These are phyloP conservation scores for Apiosordaria backusii DNA, from an alignment of 495 filamentous ascomycete genomes.

Conservation along the genomic window DNA sequence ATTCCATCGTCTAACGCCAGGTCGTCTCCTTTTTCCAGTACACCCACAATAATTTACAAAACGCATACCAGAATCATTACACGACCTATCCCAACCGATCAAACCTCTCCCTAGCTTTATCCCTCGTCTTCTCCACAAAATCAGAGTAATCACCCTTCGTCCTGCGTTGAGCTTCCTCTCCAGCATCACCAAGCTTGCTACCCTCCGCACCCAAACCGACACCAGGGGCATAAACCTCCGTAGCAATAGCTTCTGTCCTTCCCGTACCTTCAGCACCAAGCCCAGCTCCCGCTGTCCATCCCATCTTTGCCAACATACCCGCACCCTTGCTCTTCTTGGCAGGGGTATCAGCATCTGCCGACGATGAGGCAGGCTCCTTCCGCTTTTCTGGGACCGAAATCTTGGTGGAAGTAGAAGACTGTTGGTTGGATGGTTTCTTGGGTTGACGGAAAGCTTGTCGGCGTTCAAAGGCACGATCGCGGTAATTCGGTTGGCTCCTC, in stretches of 20 bases:
- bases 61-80: neutral
- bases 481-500: conserved; percentile 54
- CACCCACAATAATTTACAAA: neutral
- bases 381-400: conserved; percentile 23
- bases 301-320: conserved; percentile 84
- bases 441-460: conserved; percentile 70
- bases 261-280: conserved; percentile 78
- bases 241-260: conserved; percentile 69
- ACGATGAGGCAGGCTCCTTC: conserved; percentile 22
- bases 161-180: conserved; percentile 70
- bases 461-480: conserved; percentile 80
- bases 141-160: conserved; percentile 66
- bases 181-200: conserved; percentile 78
- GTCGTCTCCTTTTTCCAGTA: neutral
- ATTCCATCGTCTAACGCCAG: neutral
- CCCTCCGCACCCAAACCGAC: conserved; percentile 85
- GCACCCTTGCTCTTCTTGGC: conserved; percentile 72
- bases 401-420: neutral
- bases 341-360: conserved; percentile 16
- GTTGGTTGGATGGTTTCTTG: conserved; percentile 37
- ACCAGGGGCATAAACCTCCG: conserved; percentile 74
- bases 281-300: conserved; percentile 76
- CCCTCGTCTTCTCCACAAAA: conserved; percentile 74
- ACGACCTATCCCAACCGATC: conserved; percentile 47
- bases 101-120: conserved; percentile 75